Evolutionary conservation across 306 rosid species (phyloP), one percentile per base, ranked within the genome.

Genomic region (Pyrus bretschneideri): DNA sequence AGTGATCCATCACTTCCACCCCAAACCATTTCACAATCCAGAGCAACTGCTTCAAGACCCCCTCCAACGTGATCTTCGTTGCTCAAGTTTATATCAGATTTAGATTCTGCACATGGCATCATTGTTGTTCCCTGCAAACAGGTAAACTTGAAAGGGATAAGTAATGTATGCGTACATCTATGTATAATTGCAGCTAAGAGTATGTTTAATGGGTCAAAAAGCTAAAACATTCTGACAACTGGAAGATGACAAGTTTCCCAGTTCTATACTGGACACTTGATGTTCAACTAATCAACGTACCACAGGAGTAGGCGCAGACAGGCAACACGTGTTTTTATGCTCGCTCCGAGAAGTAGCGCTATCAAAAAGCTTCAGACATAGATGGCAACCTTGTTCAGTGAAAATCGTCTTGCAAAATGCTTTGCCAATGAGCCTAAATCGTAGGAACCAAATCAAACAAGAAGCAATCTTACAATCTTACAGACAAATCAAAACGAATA

Each of bases 21-120:
- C 31, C 91, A 91, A 81, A 88, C 93, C 96, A 93, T 93, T 86
- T 91, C 97, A 82, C 97, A 93, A 78, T 93, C 96, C 31, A 91
- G 69, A 19, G 93, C 89, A 81, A 91, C 71, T 68, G 95, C 95
- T 81, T 81, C 78, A 25, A 81, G 81, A 67, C 19, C 55, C 69
- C 80, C 40, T 14, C 71, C 85, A 25, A 60, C 54, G 55, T 65
- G 77, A 58, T 70, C 79, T 77, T 81, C 86, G 63, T 63, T 73
- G 59, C 40, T 75, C 14, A 76, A 75, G 77, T 72, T 80, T 40
- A 49, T 11, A 77, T 76, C 82, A 75, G 68, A 23, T 33, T 72
- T 65, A 77, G 86, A 55, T 66, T 73, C 75, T 60, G 55, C 67
- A 74, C 31, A 27, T 66, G 87, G 79, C 69, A 57, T 40, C 67